Percentiles rank a stretch among this genome's conserved stretches.
Conservation (phyloP, 164 flowering plant species). For the Vitis amurensis region DNA sequence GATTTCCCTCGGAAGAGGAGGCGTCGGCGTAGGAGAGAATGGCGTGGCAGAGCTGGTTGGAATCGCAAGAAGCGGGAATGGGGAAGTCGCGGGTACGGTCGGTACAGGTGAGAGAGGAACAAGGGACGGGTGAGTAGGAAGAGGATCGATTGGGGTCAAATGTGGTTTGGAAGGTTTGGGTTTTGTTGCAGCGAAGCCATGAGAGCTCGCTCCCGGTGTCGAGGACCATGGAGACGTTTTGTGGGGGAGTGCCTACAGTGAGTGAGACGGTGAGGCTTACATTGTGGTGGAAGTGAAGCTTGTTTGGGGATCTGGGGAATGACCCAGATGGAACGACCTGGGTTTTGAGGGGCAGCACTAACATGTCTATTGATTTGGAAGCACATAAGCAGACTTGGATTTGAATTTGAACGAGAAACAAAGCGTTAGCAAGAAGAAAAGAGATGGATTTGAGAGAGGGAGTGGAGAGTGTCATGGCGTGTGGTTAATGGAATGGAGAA, state of each 20-base stretch:
- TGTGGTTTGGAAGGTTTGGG: slow-evolving; percentile 13
- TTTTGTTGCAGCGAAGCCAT: slow-evolving; percentile 62
- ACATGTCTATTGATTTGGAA: slow-evolving; percentile 14
- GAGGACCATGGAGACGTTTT: slow-evolving; percentile 67
- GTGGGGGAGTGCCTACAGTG: slow-evolving; percentile 78
- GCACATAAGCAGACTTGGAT: slow-evolving; percentile 7
- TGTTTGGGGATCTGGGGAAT: slow-evolving; percentile 39
- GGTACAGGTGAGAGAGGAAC: slow-evolving; percentile 59
- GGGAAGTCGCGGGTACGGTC: slow-evolving; percentile 55
- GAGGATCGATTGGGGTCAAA: slow-evolving; percentile 59
- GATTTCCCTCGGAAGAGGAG: slow-evolving; percentile 65
- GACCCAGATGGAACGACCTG: slow-evolving; percentile 36
- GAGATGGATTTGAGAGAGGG: slow-evolving; percentile 5
- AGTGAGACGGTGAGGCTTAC: slow-evolving; percentile 59
- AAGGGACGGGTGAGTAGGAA: slow-evolving; percentile 54
- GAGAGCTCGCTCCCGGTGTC: slow-evolving; percentile 94
- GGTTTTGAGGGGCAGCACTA: slow-evolving; percentile 54
- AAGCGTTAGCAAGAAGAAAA: neutral
- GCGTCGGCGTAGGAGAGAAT: slow-evolving; percentile 66
- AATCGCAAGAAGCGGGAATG: slow-evolving; percentile 67
- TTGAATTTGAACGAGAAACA: slow-evolving; percentile 1
- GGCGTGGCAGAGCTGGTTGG: slow-evolving; percentile 62
- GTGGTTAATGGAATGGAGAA: too few species aligned
- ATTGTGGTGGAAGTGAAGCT: slow-evolving; percentile 64
- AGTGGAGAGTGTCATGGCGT: neutral